Evolutionary conservation across 768 basidiomycete genomes (phyloP), one percentile per base, ranked within the genome.

Genomic region (Lactarius trivialis): DNA sequence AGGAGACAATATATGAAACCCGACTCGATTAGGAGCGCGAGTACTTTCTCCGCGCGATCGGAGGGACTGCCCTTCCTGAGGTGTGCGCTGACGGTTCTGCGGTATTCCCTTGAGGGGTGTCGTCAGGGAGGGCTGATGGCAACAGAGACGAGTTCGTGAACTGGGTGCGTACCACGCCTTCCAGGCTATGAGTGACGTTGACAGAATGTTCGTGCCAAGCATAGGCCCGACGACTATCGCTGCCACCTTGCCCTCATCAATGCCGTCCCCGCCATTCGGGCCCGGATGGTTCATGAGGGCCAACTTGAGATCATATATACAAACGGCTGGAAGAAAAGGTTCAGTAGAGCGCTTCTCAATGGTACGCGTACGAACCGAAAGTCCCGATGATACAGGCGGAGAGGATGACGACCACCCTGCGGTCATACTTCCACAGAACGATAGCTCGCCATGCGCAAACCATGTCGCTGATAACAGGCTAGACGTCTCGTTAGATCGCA

Each of bases 381-480:
- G 58, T 64, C 19, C 58, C 63, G 3, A 60, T 24, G 17, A 64
- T 15, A 21, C 58, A 64, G 39, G 41, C 3, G 4, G 58, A 43
- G 34, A 64, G 63, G 54, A 60, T 26, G 11, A 30, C 3, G 39
- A 60, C 39, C 12, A 64, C 54, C 37, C 54, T 64, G 58, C 63
- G 52, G 49, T 64, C 54, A 33, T 28, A 64, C 8, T 43, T 60
- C 63, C 63, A 64, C 15, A 64, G 15, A 17, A 50, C 58, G 11
- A 56, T 56, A 4, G 63, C 63, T 36, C 63, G 30, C 63, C 63
- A 64, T 7, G 54, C 63, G 24, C 63, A 64, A n/a, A 64, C 63
- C 14, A 64, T 45, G n/a, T 64, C 63, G 26, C 63, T 60, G 24
- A 64, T 54, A n/a, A 59, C 11, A 24, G 63, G 63, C 63, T 64